Conservation (phyloP, 108 stramenopile species). For the Craspedostauros australis region DNA sequence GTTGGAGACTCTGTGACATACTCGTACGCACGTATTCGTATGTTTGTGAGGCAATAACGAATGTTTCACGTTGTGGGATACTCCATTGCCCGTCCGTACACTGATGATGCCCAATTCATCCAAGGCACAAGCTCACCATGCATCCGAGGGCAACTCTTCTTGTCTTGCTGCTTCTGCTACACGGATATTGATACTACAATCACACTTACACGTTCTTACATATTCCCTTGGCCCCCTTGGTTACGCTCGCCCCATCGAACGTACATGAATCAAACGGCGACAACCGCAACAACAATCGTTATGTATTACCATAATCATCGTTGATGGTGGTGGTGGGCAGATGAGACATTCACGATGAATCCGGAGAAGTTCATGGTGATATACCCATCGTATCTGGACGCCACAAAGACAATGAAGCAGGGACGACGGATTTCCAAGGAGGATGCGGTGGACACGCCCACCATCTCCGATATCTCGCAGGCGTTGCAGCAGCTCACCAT, state of each 20-base stretch:
- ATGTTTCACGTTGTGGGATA: too few relatives aligned
- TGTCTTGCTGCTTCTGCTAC: too few relatives aligned
- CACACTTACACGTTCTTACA: too few relatives aligned
- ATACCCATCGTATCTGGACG: constrained; percentile 79
- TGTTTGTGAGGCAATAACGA: too few relatives aligned
- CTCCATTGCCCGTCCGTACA: too few relatives aligned
- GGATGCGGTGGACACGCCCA: constrained; percentile 56
- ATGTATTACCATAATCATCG: neutral
- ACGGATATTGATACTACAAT: too few relatives aligned
- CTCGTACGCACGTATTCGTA: too few relatives aligned
- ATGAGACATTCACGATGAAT: constrained; percentile 65
- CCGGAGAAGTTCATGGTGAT: constrained; percentile 46
- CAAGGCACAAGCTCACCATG: too few relatives aligned
- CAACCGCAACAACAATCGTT: too few relatives aligned
- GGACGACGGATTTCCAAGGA: constrained; percentile 63
- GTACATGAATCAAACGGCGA: neutral
- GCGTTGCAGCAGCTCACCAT: constrained; percentile 57
- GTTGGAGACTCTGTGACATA: too few relatives aligned
- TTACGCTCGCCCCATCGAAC: neutral
- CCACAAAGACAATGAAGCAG: constrained; percentile 59
- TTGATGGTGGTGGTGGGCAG: constrained; percentile 19
- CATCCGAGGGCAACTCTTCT: too few relatives aligned
- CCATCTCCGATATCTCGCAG: constrained; percentile 62
- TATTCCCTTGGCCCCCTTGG: neutral
- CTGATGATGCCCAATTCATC: too few relatives aligned